These are phyloP conservation scores for Thelephora ganbajun DNA, from an alignment of 768 basidiomycete species.

Conservation along the genomic window DNA sequence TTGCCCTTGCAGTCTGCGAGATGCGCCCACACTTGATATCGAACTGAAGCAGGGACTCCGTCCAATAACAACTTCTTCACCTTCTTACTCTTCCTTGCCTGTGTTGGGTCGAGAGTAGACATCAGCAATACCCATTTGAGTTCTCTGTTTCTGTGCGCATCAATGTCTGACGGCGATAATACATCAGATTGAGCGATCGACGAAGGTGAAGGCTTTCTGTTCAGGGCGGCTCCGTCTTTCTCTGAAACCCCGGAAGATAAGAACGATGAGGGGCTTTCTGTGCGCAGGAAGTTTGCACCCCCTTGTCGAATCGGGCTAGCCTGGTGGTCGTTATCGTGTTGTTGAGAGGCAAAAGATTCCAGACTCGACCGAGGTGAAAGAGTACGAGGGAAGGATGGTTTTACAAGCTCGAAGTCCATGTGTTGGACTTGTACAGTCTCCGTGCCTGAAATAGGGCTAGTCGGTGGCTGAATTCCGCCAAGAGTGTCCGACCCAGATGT, in stretches of 20 bases:
- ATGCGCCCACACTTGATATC: constrained; percentile 76
- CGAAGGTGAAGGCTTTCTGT: neutral
- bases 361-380: constrained; percentile 9
- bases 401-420: constrained; percentile 70
- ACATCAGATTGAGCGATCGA: constrained; percentile 1
- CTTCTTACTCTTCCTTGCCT: constrained; percentile 70
- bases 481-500: neutral
- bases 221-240: neutral
- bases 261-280: constrained; percentile 19
- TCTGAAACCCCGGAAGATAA: constrained; percentile 10
- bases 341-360: constrained; percentile 4
- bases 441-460: constrained; percentile 4
- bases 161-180: constrained; percentile 10
- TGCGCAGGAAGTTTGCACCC: constrained; percentile 10
- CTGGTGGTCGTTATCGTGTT: constrained; percentile 19
- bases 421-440: constrained; percentile 66
- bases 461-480: neutral
- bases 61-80: constrained; percentile 59
- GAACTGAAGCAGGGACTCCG: constrained; percentile 69
- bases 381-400: constrained; percentile 33
- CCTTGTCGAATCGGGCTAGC: constrained; percentile 11
- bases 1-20: constrained; percentile 66
- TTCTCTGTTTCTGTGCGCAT: constrained; percentile 66
- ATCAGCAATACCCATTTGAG: constrained; percentile 61
- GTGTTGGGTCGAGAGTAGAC: constrained; percentile 37